phyloP scores from a whole-genome alignment of 1,284 basidiomycete species.

The Ganoderma lingzhi region DNA sequence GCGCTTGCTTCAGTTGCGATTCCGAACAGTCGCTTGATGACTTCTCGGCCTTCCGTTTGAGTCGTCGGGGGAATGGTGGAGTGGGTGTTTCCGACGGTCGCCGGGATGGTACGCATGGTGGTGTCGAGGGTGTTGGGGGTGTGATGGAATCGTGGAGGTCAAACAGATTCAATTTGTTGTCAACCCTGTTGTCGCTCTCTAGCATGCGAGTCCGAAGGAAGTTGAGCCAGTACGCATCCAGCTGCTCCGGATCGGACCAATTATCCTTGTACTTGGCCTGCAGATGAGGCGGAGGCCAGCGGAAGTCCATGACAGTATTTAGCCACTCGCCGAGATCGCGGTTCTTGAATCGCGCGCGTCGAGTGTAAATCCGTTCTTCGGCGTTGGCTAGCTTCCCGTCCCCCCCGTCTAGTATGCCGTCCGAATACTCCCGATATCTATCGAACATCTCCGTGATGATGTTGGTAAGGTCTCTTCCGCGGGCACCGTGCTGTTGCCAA shows the following conservation, averaged over 20 bases:
- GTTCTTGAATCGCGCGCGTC: neutral
- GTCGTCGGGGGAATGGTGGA: neutral
- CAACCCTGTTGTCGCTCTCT: neutral
- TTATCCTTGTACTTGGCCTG: neutral
- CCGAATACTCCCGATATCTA: neutral
- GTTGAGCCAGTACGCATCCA: slow-evolving; percentile 16
- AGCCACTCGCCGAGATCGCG: slow-evolving; percentile 16
- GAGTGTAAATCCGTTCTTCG: neutral
- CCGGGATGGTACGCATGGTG: neutral
- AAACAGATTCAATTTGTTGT: neutral
- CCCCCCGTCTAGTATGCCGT: slow-evolving; percentile 4
- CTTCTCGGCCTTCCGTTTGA: neutral
- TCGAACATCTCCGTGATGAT: neutral
- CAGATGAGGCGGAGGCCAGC: neutral
- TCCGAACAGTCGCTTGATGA: neutral
- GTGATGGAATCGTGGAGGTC: neutral
- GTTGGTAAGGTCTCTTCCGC: neutral
- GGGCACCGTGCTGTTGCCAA: neutral
- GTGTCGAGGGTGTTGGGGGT: neutral
- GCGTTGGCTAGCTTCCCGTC: slow-evolving; percentile 12
- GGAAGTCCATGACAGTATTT: slow-evolving; percentile 19
- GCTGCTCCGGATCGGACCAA: slow-evolving; percentile 15
- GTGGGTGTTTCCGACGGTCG: neutral
- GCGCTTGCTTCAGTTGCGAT: neutral
- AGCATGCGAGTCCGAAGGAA: slow-evolving; percentile 10